A percentile compares a stretch with the other conserved stretches of the same genome.
Conservation (phyloP, 176 grass and related monocot genomes). For the Bothriochloa decipiens region DNA sequence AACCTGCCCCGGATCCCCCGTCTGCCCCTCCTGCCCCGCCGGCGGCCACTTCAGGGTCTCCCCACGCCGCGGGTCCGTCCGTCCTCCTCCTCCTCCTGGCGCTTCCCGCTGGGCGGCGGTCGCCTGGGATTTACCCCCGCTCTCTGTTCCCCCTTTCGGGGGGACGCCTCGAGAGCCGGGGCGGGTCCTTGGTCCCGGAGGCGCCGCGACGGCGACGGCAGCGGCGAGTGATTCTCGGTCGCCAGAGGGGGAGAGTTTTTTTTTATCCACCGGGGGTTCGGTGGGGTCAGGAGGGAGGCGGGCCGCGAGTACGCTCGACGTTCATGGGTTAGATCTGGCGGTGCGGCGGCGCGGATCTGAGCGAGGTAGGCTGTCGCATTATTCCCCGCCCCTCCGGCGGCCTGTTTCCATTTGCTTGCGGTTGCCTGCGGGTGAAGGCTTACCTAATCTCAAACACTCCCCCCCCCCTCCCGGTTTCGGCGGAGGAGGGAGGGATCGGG, state of each 20-base stretch:
- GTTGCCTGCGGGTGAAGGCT: background rate
- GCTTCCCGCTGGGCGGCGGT: background rate
- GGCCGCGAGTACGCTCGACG: background rate
- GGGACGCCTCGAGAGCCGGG: background rate
- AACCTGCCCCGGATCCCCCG: background rate
- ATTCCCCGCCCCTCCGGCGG: background rate
- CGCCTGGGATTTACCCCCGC: background rate
- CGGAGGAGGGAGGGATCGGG: background rate
- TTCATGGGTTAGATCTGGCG: conserved; percentile 61
- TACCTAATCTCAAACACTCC: background rate
- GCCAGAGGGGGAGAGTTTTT: background rate
- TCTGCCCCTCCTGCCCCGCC: background rate
- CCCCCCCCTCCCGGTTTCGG: conserved; percentile 28
- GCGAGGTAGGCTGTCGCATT: conserved; percentile 26
- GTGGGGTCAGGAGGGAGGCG: background rate
- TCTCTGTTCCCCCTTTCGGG: background rate
- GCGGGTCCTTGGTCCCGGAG: background rate
- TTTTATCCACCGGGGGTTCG: no score
- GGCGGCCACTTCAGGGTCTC: background rate
- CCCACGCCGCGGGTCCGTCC: background rate
- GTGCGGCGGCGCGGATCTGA: conserved; percentile 42
- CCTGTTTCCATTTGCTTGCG: background rate
- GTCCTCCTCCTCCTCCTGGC: background rate
- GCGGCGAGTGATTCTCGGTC: background rate
- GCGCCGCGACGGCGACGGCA: background rate